These are phyloP conservation scores for Smallanthus sonchifolius DNA, from an alignment of 129 eudicot species.

Conservation along the genomic window DNA sequence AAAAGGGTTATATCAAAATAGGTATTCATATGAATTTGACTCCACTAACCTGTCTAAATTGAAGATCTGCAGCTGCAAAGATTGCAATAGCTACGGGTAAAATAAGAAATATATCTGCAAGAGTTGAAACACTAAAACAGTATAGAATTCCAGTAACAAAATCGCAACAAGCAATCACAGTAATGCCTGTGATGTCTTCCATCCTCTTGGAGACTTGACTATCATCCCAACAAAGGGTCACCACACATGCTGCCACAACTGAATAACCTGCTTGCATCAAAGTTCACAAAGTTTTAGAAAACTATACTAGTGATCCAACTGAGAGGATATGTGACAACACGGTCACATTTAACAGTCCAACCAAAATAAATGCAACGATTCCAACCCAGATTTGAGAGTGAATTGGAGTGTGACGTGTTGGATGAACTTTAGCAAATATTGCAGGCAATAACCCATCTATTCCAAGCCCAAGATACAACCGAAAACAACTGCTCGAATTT, in stretches of 20 bases:
- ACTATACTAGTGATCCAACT: conserved; percentile 86
- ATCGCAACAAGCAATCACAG: conserved; percentile 63
- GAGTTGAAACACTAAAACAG: conserved; percentile 56
- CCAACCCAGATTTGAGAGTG: conserved; percentile 99
- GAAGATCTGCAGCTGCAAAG: conserved; percentile 56
- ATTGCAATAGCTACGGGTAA: conserved; percentile 58
- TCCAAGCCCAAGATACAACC: conserved; percentile 97
- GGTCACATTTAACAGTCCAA: conserved; percentile 73
- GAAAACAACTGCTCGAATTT: conserved; percentile 89
- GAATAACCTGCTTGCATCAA: conserved; percentile 89
- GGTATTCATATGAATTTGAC: conserved; percentile 2
- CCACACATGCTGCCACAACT: conserved; percentile 94
- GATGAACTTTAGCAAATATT: conserved; percentile 81
- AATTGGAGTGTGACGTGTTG: conserved; percentile 82
- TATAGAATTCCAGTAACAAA: conserved; percentile 72
- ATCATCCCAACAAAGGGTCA: conserved; percentile 75
- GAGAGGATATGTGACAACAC: conserved; percentile 92
- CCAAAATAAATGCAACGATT: conserved; percentile 70
- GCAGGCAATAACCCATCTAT: conserved; percentile 91
- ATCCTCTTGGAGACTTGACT: conserved; percentile 50
- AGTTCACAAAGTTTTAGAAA: not conserved
- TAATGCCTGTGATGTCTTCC: conserved; percentile 66
- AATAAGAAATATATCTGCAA: conserved; percentile 36
- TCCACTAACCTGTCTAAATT: conserved; percentile 66
- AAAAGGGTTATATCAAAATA: not conserved